Conservation (phyloP, 805 yeast species). For the Kodamaea hsintzibuensis region DNA sequence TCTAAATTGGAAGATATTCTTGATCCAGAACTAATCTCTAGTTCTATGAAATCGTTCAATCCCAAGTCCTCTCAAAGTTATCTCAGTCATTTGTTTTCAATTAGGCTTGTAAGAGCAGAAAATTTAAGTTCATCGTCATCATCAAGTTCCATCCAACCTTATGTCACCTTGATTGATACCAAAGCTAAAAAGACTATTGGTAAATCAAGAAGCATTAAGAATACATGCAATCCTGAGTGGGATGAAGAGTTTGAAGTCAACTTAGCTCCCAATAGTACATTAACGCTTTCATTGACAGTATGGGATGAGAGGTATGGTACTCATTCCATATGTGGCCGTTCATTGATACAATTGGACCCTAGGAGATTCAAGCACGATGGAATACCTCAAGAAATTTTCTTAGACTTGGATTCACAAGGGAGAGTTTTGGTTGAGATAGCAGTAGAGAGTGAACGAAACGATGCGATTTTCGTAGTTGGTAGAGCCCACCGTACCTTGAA, state of each 20-base stretch:
- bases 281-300: constrained; percentile 57
- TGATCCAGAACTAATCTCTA: constrained; percentile 58
- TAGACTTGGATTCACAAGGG: constrained; percentile 71
- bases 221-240: constrained; percentile 75
- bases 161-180: constrained; percentile 64
- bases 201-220: constrained; percentile 64
- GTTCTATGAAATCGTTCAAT: constrained; percentile 36
- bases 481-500: constrained; percentile 65
- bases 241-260: constrained; percentile 77
- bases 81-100: constrained; percentile 58
- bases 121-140: constrained; percentile 48
- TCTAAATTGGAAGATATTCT: constrained; percentile 54
- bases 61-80: constrained; percentile 30
- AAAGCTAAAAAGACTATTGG: constrained; percentile 56
- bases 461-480: constrained; percentile 80
- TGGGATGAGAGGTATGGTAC: constrained; percentile 66
- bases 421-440: constrained; percentile 64
- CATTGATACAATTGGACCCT: constrained; percentile 61
- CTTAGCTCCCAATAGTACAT: constrained; percentile 39
- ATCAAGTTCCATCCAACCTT: constrained; percentile 46
- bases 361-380: constrained; percentile 65
- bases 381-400: constrained; percentile 56
- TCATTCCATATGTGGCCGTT: constrained; percentile 67
- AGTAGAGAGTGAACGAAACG: constrained; percentile 76
- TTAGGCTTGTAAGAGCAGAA: constrained; percentile 64